phyloP scores from a whole-genome alignment of 2,329 filamentous ascomycete species.

The Ophiocordyceps unilateralis region DNA sequence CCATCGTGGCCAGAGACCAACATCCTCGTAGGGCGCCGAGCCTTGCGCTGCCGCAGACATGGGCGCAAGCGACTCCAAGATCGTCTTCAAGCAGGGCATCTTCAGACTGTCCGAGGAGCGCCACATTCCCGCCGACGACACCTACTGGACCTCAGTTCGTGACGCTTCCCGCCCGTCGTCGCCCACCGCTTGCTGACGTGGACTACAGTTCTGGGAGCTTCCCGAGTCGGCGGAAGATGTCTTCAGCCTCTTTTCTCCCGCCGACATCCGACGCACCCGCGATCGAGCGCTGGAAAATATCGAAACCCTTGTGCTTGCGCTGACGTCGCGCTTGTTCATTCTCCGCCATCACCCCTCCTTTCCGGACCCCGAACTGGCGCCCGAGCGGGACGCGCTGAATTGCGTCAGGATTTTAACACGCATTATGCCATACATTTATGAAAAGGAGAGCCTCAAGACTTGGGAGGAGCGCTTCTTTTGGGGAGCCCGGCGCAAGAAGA shows the following conservation, averaged over 20 bases:
- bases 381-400: conserved; percentile 79
- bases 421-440: conserved; percentile 79
- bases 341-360: conserved; percentile 83
- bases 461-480: conserved; percentile 97
- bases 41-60: conserved; percentile 31
- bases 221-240: conserved; percentile 92
- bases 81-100: conserved; percentile 97
- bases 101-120: conserved; percentile 89
- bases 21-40: conserved; percentile 3
- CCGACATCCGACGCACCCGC: conserved; percentile 73
- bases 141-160: conserved; percentile 82
- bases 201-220: conserved; percentile 80
- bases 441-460: conserved; percentile 60
- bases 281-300: conserved; percentile 75
- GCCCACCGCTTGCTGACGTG: conserved; percentile 1
- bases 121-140: conserved; percentile 71
- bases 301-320: conserved; percentile 70
- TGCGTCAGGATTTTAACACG: conserved; percentile 84
- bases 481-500: conserved; percentile 56
- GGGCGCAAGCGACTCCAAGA: conserved; percentile 97
- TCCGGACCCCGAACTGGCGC: conserved; percentile 69
- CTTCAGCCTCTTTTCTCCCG: conserved; percentile 84
- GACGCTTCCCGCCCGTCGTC: neutral
- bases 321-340: conserved; percentile 67
- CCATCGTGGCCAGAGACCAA: neutral